These are phyloP conservation scores for Penicillium taxi DNA, from an alignment of 495 filamentous ascomycete species.

Conservation along the genomic window DNA sequence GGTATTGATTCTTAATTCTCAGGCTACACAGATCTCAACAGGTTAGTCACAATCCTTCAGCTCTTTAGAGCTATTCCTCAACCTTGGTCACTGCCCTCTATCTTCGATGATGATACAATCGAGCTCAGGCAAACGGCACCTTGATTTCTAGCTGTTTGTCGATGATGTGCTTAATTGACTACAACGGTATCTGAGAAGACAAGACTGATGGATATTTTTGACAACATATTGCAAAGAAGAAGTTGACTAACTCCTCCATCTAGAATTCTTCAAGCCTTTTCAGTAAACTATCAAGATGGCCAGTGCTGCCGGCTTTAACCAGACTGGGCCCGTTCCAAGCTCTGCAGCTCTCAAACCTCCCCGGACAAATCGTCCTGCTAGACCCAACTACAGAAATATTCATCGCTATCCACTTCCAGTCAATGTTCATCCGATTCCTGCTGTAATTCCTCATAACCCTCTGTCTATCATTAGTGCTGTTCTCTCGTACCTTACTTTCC, in stretches of 20 bases:
- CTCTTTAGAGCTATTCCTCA: conserved; percentile 8
- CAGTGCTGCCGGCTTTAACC: conserved; percentile 7
- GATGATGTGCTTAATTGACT: conserved; percentile 72
- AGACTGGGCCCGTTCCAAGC: conserved; percentile 8
- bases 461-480: conserved; percentile 73
- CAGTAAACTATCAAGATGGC: conserved; percentile 17
- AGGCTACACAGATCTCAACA: conserved; percentile 3
- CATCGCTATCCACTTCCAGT: conserved; percentile 77
- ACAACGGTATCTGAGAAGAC: conserved; percentile 98
- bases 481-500: conserved; percentile 65
- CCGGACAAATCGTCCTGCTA: conserved; percentile 40
- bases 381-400: conserved; percentile 59
- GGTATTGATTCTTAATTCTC: too few species aligned
- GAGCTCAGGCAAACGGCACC: conserved; percentile 47
- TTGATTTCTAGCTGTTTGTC: conserved; percentile 71
- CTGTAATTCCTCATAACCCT: conserved; percentile 86
- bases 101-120: conserved; percentile 39
- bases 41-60: conserved; percentile 12
- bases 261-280: conserved; percentile 2
- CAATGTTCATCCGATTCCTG: conserved; percentile 69
- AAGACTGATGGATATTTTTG: conserved; percentile 5
- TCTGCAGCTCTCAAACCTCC: conserved; percentile 8
- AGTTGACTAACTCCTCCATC: conserved; percentile 18
- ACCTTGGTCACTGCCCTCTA: not conserved
- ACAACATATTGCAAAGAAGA: conserved; percentile 7